Base-by-base conservation (phyloP, 148 eudicot genomes). In the Chenopodium quinoa region DNA sequence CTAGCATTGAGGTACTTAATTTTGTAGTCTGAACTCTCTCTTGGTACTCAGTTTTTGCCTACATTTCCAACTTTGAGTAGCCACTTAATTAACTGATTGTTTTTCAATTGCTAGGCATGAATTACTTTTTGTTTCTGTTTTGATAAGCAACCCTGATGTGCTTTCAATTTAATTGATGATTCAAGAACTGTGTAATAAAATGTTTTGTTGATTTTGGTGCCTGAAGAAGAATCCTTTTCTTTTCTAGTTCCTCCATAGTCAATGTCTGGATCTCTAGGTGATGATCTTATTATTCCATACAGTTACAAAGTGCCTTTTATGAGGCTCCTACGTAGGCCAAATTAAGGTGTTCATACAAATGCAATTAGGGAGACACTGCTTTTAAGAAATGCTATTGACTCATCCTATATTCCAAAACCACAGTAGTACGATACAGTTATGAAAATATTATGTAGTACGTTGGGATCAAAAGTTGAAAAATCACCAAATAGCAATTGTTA, bases 1-100 rank as follows among this genome's bases (percentile, higher is more conserved):
- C 95, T 46, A 87, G 95, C 90, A 93, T 94, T 83, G 98, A 94
- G 97, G 98, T 94, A 74, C 10, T 23, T 5, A 37, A 19, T n/a
- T 46, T 69, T 69, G 46, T 72, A 34, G 25, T 73, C 7, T 32
- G n/a, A 32, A 68, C 37, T 32, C 4, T 44, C 6, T 22, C 29
- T 22, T 19, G 54, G n/a, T 46, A 9, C 46, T 22, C 16, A 22
- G 7, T 19, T 58, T 19, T 58, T 1, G 54, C 63, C 22, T 14
- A 12, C 19, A 19, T 58, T 17, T 14, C 63, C 63, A 14, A 58
- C 17, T 58, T 58, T 58, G 20, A 14, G 63, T 13, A 4, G 19
- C 63, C 63, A 58, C 2, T 1, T 62, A n/a, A 62, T n/a, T 8
- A 62, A 20, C n/a, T 62, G 1, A 20, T 62, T 62, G 25, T 22